Evolutionary conservation across 2,329 filamentous ascomycete species (phyloP).

Genomic region (Falciphora oryzae): DNA sequence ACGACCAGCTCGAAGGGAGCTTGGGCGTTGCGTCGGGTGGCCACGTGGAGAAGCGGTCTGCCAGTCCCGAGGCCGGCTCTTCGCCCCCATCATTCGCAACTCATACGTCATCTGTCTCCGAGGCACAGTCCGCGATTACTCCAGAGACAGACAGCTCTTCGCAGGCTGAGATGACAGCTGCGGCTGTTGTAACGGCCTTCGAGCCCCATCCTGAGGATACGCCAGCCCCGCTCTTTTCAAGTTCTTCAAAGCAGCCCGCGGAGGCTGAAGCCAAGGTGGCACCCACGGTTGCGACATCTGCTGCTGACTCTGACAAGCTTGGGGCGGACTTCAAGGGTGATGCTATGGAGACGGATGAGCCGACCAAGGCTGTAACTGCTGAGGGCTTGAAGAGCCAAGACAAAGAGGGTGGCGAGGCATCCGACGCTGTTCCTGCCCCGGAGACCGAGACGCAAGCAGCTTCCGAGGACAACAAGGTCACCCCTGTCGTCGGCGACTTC

Average conservation of each 20-base stretch:
- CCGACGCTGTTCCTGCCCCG: constrained; percentile 21
- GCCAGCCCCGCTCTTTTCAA: constrained; percentile 55
- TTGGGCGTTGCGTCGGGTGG: neutral
- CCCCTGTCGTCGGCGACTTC: constrained; percentile 86
- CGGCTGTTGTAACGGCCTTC: neutral
- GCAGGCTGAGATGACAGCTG: neutral
- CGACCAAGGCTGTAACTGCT: neutral
- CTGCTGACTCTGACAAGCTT: constrained; percentile 8
- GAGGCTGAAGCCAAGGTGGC: neutral
- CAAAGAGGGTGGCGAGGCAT: constrained; percentile 22
- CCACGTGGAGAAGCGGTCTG: neutral
- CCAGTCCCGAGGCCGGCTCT: neutral
- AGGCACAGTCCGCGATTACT: neutral
- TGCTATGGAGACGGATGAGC: neutral
- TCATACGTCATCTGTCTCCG: neutral
- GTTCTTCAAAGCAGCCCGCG: neutral
- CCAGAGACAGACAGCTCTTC: neutral
- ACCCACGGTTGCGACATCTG: neutral
- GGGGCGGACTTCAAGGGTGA: constrained; percentile 11
- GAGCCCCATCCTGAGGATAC: constrained; percentile 47
- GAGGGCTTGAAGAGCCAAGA: neutral
- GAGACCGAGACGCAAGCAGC: constrained; percentile 17
- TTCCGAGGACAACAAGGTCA: constrained; percentile 21
- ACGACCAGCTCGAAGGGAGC: constrained; percentile 3
- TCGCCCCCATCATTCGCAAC: constrained; percentile 1